Evolutionary conservation across 805 yeast genomes (phyloP).

Genomic region (Saccharomycopsis malanga): DNA sequence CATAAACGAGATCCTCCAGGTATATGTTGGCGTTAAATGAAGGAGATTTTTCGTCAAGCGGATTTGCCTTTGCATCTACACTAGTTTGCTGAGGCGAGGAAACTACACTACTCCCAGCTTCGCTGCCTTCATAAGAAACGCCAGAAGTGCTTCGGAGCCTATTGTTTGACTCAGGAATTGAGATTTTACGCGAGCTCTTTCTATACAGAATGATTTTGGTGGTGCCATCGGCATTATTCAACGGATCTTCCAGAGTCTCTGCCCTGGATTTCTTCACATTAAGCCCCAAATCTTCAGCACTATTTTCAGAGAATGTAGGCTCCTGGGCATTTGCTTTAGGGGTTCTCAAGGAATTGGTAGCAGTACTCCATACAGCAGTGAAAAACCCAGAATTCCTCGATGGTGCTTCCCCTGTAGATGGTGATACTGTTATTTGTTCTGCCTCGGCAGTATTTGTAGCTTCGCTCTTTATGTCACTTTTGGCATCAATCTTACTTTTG

Average conservation of each 20-base stretch:
- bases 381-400: constrained; percentile 12
- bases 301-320: not conserved
- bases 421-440: too few species aligned
- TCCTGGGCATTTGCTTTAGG: not conserved
- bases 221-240: not conserved
- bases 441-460: too few species aligned
- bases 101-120: not conserved
- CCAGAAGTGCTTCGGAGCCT: not conserved
- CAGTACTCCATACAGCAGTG: constrained; percentile 18
- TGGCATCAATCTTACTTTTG: not conserved
- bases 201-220: constrained; percentile 20
- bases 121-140: not conserved
- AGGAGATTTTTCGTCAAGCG: constrained; percentile 2
- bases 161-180: constrained; percentile 9
- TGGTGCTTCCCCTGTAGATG: not conserved
- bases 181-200: constrained; percentile 18
- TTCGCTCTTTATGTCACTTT: too few species aligned
- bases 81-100: not conserved
- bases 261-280: not conserved
- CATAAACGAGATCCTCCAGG: constrained; percentile 49
- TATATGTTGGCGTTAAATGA: constrained; percentile 35
- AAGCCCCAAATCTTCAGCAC: too few species aligned
- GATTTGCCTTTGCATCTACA: not conserved
- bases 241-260: not conserved
- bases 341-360: constrained; percentile 8